Base-by-base conservation (phyloP, 768 basidiomycete genomes). In the Tricholoma hemisulphureum region DNA sequence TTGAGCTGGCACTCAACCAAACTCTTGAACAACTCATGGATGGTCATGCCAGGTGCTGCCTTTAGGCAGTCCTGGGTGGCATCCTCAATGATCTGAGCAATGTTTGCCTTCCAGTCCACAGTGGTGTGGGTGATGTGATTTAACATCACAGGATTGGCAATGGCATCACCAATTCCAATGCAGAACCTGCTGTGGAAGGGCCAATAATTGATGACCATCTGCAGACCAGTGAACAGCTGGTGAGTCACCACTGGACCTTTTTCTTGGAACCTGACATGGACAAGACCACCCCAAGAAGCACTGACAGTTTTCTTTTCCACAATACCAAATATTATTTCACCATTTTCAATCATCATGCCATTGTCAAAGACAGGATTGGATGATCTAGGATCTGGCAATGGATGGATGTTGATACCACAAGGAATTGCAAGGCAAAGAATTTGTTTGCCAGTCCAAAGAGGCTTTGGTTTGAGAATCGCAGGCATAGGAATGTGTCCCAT, bases 221-320 rank as follows among this genome's bases (percentile, higher is more conserved):
- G 97, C 2, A 96, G 78, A 18, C 95, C 95, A 9, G 91, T 93
- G 76, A 98, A 98, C 37, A 98, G 85, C 59, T 86, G 84, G 26
- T 91, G 82, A 7, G 94, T 93, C n/a, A 89, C 88, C 66, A 96
- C 93, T 2, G 93, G 93, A 0, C 97, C 97, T 70, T 96, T 94
- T 74, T 99, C 96, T 52, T 96, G 91, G 80, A 98, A 98, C 20
- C 95, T 92, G 65, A 98, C 89, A 65, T 99, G 95, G 35, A 98
- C 84, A 8, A 99, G 80, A 75, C 97, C 97, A 45, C 95, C 95
- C 59, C 92, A 90, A 0, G 93, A 86, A 2, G 95, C 91, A 57
- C 97, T 97, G 35, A 98, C 96, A n/a, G 95, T 97, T 77, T 98
- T 95, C 80, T 99, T 99, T 77, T 96, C 91, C 48, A 99, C 91